Percentiles rank a stretch among this genome's conserved stretches.
Evolutionary conservation across 768 basidiomycete species (phyloP).

Genomic region (Tricholoma sp.): DNA sequence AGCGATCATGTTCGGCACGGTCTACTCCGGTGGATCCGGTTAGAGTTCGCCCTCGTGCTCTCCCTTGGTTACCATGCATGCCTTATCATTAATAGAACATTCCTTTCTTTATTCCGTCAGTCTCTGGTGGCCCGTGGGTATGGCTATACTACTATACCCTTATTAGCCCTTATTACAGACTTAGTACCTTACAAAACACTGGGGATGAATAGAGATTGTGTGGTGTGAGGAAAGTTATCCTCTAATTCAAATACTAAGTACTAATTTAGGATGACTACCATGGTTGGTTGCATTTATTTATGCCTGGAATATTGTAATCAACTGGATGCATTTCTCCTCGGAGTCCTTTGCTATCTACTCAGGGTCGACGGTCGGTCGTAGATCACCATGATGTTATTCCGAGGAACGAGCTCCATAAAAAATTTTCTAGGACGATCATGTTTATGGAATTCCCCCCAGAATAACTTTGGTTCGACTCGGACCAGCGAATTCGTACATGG

Average conservation of each 20-base stretch:
- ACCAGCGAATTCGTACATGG: too few species aligned
- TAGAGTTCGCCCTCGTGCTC: slow-evolving; percentile 24
- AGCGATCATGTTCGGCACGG: slow-evolving; percentile 95
- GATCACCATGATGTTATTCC: too few species aligned
- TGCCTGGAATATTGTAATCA: too few species aligned
- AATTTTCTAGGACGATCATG: too few species aligned
- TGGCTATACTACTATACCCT: slow-evolving; percentile 37
- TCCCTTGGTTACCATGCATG: slow-evolving; percentile 18
- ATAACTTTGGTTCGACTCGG: too few species aligned
- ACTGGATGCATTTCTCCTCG: too few species aligned
- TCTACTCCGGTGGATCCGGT: slow-evolving; percentile 87
- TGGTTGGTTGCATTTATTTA: too few species aligned
- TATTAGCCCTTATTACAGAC: slow-evolving; percentile 33
- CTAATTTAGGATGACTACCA: too few species aligned
- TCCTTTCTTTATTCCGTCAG: slow-evolving; percentile 24
- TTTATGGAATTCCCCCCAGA: too few species aligned
- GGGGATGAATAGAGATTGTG: slow-evolving; percentile 2
- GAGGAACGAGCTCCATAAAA: too few species aligned
- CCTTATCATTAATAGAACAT: slow-evolving; percentile 29
- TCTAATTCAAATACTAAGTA: not conserved
- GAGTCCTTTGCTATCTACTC: too few species aligned
- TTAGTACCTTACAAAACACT: slow-evolving; percentile 25
- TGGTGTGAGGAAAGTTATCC: not conserved
- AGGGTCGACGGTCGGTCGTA: too few species aligned
- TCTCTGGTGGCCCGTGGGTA: slow-evolving; percentile 31